These are phyloP conservation scores for Leishmania turanica DNA, from an alignment of 208 protist species.

Conservation along the genomic window DNA sequence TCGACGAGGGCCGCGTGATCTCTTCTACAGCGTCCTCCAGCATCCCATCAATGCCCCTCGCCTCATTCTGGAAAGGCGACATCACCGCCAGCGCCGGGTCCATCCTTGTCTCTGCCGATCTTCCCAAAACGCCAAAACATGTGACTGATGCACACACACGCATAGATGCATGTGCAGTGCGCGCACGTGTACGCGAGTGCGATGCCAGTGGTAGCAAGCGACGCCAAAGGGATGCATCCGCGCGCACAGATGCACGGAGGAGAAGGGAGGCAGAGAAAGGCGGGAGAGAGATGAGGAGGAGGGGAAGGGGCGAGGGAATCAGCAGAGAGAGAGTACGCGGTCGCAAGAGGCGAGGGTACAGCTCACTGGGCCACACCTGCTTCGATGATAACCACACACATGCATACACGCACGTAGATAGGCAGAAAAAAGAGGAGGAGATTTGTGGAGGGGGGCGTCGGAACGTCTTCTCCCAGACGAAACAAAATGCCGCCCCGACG, in stretches of 20 bases:
- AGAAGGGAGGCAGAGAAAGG: neutral
- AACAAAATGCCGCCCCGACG: neutral
- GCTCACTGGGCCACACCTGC: neutral
- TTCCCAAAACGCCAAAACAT: neutral
- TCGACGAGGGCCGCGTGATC: constrained; percentile 28
- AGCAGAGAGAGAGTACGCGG: neutral
- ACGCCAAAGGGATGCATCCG: neutral
- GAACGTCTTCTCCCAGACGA: neutral
- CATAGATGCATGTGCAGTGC: neutral
- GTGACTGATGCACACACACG: neutral
- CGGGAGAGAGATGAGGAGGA: neutral
- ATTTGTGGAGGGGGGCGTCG: neutral
- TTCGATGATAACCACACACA: constrained; percentile 7
- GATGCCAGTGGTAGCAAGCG: neutral
- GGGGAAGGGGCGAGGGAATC: neutral
- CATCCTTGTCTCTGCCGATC: constrained; percentile 32
- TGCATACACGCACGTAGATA: neutral
- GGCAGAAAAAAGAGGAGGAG: neutral
- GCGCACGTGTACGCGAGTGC: neutral
- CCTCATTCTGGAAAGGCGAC: constrained; percentile 73
- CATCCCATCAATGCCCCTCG: constrained; percentile 45
- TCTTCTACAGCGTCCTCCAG: constrained; percentile 58
- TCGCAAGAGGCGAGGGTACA: neutral
- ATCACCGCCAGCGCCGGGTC: constrained; percentile 73
- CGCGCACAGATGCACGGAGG: neutral